Base-by-base conservation (phyloP, 768 basidiomycete species). In the Mycena vitilis region DNA sequence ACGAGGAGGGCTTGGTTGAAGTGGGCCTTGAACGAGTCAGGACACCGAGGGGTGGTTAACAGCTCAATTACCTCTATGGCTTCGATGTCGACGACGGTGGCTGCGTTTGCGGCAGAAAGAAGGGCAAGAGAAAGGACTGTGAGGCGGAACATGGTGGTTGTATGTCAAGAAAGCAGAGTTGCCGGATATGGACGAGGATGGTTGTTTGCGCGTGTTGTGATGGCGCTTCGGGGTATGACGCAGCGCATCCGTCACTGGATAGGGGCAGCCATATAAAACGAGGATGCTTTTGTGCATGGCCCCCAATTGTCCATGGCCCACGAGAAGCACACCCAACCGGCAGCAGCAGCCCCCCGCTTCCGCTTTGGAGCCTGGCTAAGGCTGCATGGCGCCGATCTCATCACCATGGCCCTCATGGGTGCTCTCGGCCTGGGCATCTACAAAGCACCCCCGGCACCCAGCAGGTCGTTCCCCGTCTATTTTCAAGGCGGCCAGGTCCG, bases 381-480 rank as follows among this genome's bases (percentile, higher is more conserved):
- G 62, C 80, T 86, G 7, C 85, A 88, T 79, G 82, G 79, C 7
- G 73, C 85, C 54, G 87, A 88, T 68, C 71, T 89, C 15, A 78
- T 89, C 34, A 87, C 87, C 2, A 86, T 89, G 87, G 84, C 82
- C 0, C 73, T 84, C n/a, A 86, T 88, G 81, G 87, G 86, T n/a
- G 82, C 82, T n/a, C 61, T 82, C 59, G 85, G 84, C 0, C 75
- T 88, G 18, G 88, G 87, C 20, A 49, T 40, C 44, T 48, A 34
- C 66, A 12, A 47, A 44, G 45, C 34, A 22, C 63, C 78, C 2
- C 84, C 85, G 54, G 85, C 84, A 16, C 84, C 84, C 11, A 80
- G 64, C 59, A 77, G 84, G 37, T 80, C 78, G 1, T 86, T 86
- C 66, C 81, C 84, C 5, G 65, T 87, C 52, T 83, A 79, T 70